Percentiles rank a stretch among this genome's conserved stretches.
phyloP scores from a whole-genome alignment of 2,329 filamentous ascomycete species.

The Ophiocordyceps camponoti-leonardi region DNA sequence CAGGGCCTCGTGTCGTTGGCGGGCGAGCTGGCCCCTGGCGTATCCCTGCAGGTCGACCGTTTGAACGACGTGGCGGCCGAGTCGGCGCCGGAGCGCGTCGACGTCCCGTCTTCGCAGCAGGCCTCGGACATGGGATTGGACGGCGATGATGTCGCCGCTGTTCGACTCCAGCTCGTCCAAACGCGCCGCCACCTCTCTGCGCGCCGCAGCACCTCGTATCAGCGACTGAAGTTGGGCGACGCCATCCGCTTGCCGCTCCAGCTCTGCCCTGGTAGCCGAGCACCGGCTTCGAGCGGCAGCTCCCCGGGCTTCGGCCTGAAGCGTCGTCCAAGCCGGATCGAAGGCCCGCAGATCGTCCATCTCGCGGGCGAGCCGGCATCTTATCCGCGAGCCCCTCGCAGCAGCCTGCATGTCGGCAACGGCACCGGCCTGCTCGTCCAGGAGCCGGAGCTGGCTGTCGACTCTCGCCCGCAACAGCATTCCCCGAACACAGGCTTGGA shows the following conservation, averaged over 20 bases:
- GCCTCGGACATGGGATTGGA: conserved; percentile 45
- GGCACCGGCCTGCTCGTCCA: conserved; percentile 31
- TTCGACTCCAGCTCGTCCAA: conserved; percentile 28
- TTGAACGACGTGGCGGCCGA: conserved; percentile 38
- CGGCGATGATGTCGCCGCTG: conserved; percentile 25
- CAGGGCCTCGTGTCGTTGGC: conserved; percentile 42
- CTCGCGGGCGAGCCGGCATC: conserved; percentile 33
- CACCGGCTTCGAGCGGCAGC: conserved; percentile 27
- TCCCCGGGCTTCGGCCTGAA: conserved; percentile 26
- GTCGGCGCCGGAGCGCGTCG: conserved; percentile 28
- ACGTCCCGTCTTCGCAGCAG: conserved; percentile 38
- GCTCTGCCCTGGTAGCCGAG: conserved; percentile 27
- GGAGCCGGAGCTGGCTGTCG: conserved; percentile 31
- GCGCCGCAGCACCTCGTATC: conserved; percentile 35
- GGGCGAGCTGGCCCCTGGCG: conserved; percentile 46
- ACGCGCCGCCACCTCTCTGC: conserved; percentile 29
- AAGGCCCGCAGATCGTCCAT: conserved; percentile 32
- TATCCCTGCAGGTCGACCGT: conserved; percentile 50
- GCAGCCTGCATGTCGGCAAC: conserved; percentile 47
- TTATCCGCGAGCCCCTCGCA: conserved; percentile 43
- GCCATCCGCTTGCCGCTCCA: conserved; percentile 24
- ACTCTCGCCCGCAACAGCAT: conserved; percentile 42
- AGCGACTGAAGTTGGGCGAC: conserved; percentile 32
- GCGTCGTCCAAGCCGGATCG: conserved; percentile 28
- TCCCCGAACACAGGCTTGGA: conserved; percentile 54